Conservation (phyloP, 2,329 filamentous ascomycete genomes). For the Intubia oerlemansii region DNA sequence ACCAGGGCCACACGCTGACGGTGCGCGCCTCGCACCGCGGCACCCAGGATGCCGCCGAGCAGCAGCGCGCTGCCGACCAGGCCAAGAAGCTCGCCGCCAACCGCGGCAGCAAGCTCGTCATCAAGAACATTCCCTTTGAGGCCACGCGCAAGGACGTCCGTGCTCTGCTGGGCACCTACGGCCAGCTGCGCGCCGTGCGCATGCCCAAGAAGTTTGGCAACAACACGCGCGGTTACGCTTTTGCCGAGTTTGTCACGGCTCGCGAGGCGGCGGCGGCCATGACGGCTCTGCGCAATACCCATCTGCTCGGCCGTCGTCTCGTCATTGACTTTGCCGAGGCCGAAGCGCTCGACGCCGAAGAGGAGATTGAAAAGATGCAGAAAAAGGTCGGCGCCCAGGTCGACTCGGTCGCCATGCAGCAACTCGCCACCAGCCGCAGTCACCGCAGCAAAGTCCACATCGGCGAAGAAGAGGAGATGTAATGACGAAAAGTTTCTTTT, state of each 20-base stretch:
- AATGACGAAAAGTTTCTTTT: not conserved
- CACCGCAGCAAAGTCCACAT: constrained; percentile 76
- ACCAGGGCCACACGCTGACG: constrained; percentile 72
- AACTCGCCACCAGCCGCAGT: constrained; percentile 52
- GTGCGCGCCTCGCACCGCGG: constrained; percentile 78
- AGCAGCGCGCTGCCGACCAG: constrained; percentile 61
- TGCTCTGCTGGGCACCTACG: constrained; percentile 70
- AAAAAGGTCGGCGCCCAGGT: constrained; percentile 82
- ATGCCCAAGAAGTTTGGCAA: constrained; percentile 90
- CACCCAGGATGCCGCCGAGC: constrained; percentile 59
- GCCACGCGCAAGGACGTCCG: constrained; percentile 82
- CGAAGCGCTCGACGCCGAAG: constrained; percentile 78
- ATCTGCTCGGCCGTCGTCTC: constrained; percentile 73
- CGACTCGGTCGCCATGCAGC: constrained; percentile 77
- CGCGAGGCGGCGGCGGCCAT: constrained; percentile 79
- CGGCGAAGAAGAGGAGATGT: constrained; percentile 41
- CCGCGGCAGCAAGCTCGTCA: constrained; percentile 68
- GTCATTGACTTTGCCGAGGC: constrained; percentile 83
- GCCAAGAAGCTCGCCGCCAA: constrained; percentile 58
- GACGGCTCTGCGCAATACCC: constrained; percentile 76
- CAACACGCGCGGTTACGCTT: constrained; percentile 78
- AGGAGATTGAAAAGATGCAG: constrained; percentile 92
- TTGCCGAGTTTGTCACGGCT: constrained; percentile 66
- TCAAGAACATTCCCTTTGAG: constrained; percentile 97
- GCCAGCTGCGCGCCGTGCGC: constrained; percentile 76